phyloP scores from a whole-genome alignment of 768 basidiomycete genomes.

The Phlebiopsis flavidoalba region DNA sequence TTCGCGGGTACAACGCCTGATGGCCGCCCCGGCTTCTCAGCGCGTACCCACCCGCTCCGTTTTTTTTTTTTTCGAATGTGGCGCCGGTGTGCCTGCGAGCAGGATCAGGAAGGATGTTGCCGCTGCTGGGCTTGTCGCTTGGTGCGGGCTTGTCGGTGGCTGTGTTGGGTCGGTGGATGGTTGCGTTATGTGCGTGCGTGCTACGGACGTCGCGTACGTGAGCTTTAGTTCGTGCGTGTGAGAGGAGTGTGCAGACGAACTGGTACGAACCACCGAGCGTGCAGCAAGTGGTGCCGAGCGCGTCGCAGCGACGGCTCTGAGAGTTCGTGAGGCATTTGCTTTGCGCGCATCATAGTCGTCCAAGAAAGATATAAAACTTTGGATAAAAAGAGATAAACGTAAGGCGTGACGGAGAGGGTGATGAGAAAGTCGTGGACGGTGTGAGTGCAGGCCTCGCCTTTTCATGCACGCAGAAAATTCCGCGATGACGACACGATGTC shows the following conservation, averaged over 20 bases:
- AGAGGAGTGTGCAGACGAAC: constrained; percentile 4
- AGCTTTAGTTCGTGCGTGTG: neutral
- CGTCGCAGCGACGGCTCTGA: constrained; percentile 8
- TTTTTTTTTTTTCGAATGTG: too few species aligned
- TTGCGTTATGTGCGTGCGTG: too few species aligned
- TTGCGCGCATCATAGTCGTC: constrained; percentile 19
- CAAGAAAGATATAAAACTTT: neutral
- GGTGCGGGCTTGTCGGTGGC: constrained; percentile 18
- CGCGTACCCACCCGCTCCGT: constrained; percentile 36
- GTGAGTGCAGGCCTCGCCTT: constrained; percentile 5
- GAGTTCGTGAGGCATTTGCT: constrained; percentile 19
- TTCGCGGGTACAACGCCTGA: too few species aligned
- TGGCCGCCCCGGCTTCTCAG: too few species aligned
- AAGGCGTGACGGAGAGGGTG: neutral
- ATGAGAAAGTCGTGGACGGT: neutral
- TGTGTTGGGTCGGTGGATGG: constrained; percentile 20
- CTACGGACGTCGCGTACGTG: too few species aligned
- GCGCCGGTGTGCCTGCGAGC: constrained; percentile 24
- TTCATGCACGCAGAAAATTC: neutral
- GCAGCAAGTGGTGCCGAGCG: constrained; percentile 10
- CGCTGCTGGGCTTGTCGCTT: constrained; percentile 13
- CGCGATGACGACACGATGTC: constrained; percentile 3
- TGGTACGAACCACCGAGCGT: constrained; percentile 7
- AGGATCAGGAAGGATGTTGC: constrained; percentile 23
- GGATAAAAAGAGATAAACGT: neutral